Percentiles rank a stretch among this genome's conserved stretches.
phyloP scores from a whole-genome alignment of 305 asterid species.

The Fraxinus greggii region DNA sequence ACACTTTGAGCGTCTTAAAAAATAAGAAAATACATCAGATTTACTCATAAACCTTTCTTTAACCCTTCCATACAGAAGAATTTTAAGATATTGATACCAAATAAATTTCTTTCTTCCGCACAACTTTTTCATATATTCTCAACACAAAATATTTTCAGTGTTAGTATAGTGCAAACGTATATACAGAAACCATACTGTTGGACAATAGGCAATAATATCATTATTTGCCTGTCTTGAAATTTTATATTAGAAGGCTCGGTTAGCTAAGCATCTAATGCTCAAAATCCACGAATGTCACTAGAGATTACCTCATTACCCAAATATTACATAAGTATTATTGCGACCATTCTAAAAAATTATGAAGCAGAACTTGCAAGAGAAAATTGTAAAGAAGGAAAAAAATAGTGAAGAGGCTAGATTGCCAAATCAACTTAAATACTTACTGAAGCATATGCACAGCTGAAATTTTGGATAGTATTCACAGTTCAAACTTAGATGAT shows the following conservation, averaged over 20 bases:
- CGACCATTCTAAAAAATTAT: not conserved
- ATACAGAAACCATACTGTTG: not conserved
- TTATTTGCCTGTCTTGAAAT: not conserved
- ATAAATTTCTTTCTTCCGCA: not conserved
- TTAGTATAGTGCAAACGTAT: not conserved
- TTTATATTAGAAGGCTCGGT: not conserved
- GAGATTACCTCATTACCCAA: not conserved
- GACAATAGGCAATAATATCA: not conserved
- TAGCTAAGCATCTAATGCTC: not conserved
- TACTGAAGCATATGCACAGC: not conserved
- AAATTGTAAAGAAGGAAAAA: not conserved
- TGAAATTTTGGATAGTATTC: not conserved
- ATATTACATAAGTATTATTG: not conserved
- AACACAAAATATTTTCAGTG: not conserved
- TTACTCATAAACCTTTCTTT: not conserved
- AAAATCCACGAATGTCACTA: not conserved
- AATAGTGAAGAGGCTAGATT: slow-evolving; percentile 7
- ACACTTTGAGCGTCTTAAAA: not conserved
- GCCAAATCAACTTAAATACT: slow-evolving; percentile 12
- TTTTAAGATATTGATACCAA: not conserved
- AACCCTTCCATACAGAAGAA: not conserved
- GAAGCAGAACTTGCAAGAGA: not conserved
- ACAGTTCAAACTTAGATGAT: slow-evolving; percentile 1
- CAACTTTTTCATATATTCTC: not conserved
- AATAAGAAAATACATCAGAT: not conserved